Base-by-base conservation (phyloP, 805 yeast species). In the Cyberlindnera suaveolens region DNA sequence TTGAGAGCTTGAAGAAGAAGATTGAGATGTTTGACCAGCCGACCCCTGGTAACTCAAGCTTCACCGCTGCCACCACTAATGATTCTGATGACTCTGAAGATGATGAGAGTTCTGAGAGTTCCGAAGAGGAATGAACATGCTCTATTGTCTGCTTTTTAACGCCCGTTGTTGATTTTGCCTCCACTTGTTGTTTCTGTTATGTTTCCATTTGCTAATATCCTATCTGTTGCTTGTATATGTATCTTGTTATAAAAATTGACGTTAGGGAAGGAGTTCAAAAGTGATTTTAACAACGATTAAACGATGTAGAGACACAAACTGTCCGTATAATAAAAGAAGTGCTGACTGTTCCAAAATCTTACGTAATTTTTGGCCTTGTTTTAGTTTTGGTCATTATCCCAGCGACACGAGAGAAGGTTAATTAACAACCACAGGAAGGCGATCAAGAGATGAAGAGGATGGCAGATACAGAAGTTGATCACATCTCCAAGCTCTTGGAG, bases 1-100 rank as follows among this genome's bases (percentile, higher is more conserved):
- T 85, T 52, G 89, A 80, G 57, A 76, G 74, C 53, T 71, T 85
- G 58, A 83, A 80, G 62, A 77, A 78, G 62, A 82, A 88, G 64
- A 70, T 91, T 54, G 88, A 85, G 51, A 82, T 85, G 54, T 72
- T 83, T 53, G 85, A 83, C 26, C 54, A 57, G 33, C 45, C 57
- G 15, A 48, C 49, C 15, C 50, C 43, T 6, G 42, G 47, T 4
- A 41, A 45, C 23, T 42, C 41, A 11, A 36, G 40, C 34, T 26
- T 58, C 19, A 55, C 54, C 39, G 63, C 57, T 44, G 62, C 61
- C 36, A 65, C 63, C 34, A 64, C 62, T 31, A 56, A 58, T 42
- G 68, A 62, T 42, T 65, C 63, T 36, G 68, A 67, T 31, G 67
- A 63, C 40, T 70, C 74, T 37, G 74, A 71, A 46, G 81, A 74